Base-by-base conservation (phyloP, 2,329 filamentous ascomycete genomes). In the Sordariomycetes sp. region DNA sequence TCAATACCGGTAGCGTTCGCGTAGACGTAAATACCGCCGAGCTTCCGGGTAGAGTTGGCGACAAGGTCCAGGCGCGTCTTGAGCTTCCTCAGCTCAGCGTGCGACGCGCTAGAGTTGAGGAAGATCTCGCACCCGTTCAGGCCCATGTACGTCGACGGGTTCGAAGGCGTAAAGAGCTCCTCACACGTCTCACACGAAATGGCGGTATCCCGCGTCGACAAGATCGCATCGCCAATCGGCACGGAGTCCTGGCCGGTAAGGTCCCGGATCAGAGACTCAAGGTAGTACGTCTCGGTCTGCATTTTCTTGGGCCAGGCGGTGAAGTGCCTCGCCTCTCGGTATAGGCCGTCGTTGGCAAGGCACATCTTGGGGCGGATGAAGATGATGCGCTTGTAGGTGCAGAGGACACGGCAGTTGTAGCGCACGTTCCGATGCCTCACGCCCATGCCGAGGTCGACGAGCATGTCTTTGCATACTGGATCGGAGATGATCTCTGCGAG, bases 61-160 rank as follows among this genome's bases (percentile, higher is more conserved):
- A 90, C 89, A 5, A 90, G 70, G 5, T 81, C 76, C 32, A 90
- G 70, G 1, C 84, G 72, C 0, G 74, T 80, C 58, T 85, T 71
- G 0, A 90, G 76, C 66, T 90, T 90, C 20, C 83, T 74, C 10
- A 89, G 69, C 62, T 83, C 78, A 20, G 65, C 64, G n/a, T 71
- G 69, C 12, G 64, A 66, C 17, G 65, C 67, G 25, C 65, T 67
- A 36, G 61, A 64, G 57, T 67, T 68, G n/a, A 65, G 61, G 42
- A 66, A 62, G 50, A 65, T 62, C 59, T 67, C 62, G 17, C 32
- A 81, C 4, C 89, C 88, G 63, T 84, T 77, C 1, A 90, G 72
- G n/a, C 79, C 78, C 72, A 84, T 82, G 10, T 74, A 70, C 35
- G 77, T 78, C 61, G 82, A 79, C 4, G 82, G 66, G 36, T 64